Conservation (phyloP, 345 rosid genomes). For the Aquilaria malaccensis region DNA sequence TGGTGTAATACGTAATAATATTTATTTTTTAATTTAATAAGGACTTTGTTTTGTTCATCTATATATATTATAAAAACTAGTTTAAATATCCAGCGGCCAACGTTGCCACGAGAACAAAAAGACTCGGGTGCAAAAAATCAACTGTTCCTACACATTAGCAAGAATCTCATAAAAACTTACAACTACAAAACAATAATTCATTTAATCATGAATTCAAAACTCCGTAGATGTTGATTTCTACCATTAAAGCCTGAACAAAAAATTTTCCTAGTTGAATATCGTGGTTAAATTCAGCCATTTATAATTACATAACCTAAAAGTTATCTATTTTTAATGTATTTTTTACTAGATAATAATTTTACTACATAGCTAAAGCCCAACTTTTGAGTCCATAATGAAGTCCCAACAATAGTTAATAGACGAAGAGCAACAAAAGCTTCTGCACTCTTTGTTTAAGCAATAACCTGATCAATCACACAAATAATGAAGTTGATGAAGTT, state of each 20-base stretch:
- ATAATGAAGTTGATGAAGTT: conserved; percentile 10
- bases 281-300: conserved; percentile 6
- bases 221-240: conserved; percentile 68
- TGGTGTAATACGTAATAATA: too few species aligned
- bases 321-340: conserved; percentile 6
- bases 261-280: conserved; percentile 91
- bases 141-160: too few species aligned
- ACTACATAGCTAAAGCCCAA: conserved; percentile 98
- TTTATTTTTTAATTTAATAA: too few species aligned
- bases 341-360: neutral
- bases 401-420: conserved; percentile 88
- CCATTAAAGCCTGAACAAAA: conserved; percentile 89
- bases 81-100: too few species aligned
- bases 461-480: conserved; percentile 51
- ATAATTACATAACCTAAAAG: neutral
- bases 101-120: too few species aligned
- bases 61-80: too few species aligned
- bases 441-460: conserved; percentile 91
- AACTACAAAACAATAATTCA: too few species aligned
- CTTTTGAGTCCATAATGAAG: conserved; percentile 82
- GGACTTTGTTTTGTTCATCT: too few species aligned
- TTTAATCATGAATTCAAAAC: too few species aligned
- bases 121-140: too few species aligned
- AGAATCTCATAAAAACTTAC: too few species aligned
- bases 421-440: conserved; percentile 97